Conservation (phyloP, 345 rosid species). For the Eutrema yunnanense region DNA sequence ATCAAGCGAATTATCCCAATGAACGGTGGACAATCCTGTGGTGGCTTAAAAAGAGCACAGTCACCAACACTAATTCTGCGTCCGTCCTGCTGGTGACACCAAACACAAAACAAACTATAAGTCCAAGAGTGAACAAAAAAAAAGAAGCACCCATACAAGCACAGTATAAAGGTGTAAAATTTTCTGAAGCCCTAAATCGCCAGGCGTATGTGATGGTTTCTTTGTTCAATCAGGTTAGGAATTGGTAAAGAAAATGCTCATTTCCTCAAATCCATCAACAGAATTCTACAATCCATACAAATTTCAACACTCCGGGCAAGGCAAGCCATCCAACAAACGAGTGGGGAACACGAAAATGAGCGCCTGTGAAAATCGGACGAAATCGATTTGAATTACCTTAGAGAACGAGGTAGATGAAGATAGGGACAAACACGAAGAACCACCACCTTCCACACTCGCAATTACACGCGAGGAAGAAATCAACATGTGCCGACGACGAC, state of each 20-base stretch:
- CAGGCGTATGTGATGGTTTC: neutral
- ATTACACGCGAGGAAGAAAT: conserved; percentile 50
- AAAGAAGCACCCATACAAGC: too few species aligned
- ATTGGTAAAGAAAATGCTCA: neutral
- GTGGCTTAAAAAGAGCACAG: conserved; percentile 85
- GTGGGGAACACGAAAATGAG: neutral
- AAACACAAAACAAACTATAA: neutral
- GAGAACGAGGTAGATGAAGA: conserved; percentile 43
- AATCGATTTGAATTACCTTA: conserved; percentile 41
- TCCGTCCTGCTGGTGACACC: conserved; percentile 53
- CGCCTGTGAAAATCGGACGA: neutral
- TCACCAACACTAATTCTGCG: conserved; percentile 83
- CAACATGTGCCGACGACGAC: conserved; percentile 68
- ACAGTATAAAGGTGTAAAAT: neutral
- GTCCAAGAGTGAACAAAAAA: neutral
- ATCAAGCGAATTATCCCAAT: conserved; percentile 70
- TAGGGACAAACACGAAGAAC: conserved; percentile 38
- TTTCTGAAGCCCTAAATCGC: neutral
- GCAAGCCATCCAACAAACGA: neutral
- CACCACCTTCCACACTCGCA: conserved; percentile 36
- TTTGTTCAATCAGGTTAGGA: neutral
- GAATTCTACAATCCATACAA: neutral
- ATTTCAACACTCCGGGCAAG: neutral
- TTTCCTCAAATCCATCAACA: neutral
- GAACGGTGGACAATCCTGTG: conserved; percentile 76